Evolutionary conservation across 2,329 filamentous ascomycete species (phyloP), one percentile per base, ranked within the genome.

Genomic region (Gnomoniopsis sp.): DNA sequence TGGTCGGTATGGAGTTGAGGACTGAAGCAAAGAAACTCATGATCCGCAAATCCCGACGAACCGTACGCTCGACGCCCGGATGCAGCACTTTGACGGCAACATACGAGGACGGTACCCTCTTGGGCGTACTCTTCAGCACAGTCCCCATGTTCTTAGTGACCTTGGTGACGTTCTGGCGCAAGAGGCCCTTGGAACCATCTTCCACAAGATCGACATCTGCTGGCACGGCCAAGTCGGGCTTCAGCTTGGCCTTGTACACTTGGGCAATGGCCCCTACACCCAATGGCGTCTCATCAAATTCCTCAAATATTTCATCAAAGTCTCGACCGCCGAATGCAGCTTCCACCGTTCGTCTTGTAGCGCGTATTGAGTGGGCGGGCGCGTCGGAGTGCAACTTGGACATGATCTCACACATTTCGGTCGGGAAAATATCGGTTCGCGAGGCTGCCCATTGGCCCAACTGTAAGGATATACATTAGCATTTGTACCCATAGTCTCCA

Each of bases 391-490:
- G 95, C 49, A 99, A 82, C 62, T 92, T 90, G 1, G 93, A 96
- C 93, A 99, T 95, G 70, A 93, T 87, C 47, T 84, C 84, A 75
- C 95, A 99, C 84, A 99, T 86, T 72, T 97, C 88, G 22, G 83
- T 89, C 1, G 95, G 95, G 70, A 99, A 99, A 69, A 99, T 96
- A 74, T 99, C 95, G 46, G 93, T 90, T 70, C 95, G 84, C 6
- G 95, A 98, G 3, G 95, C 95, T 19, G 95, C 95, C 95, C 95
- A 99, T 86, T 99, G 95, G 17, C 95, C 95, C 56, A 99, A 85
- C 87, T 93, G 66, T 52, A 43, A 21, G 21, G 15, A 19, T 6
- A 19, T 15, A 4, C n/a, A 41, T 49, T 48, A 61, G 49, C 50
- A 12, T 22, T 30, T 53, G 58, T 22, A 30, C 8, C 26, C 8